phyloP scores from a whole-genome alignment of 169 alveolate genomes.

The Fabrea salina region DNA sequence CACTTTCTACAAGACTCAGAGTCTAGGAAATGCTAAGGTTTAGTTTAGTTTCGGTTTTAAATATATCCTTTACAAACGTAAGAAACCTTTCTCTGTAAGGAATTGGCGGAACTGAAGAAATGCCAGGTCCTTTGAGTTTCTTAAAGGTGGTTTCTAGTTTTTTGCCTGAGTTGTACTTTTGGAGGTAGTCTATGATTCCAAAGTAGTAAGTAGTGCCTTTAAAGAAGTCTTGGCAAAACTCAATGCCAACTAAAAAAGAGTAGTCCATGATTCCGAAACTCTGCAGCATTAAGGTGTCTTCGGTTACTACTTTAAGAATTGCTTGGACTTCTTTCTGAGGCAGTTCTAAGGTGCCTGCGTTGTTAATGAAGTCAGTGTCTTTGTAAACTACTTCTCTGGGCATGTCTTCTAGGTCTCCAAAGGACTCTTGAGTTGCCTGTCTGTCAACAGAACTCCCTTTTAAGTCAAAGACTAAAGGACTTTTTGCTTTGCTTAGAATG shows the following conservation, averaged over 20 bases:
- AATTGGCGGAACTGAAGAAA: neutral
- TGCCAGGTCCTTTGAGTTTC: neutral
- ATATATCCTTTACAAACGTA: neutral
- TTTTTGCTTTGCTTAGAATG: neutral
- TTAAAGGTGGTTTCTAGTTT: neutral
- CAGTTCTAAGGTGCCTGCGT: neutral
- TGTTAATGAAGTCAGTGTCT: neutral
- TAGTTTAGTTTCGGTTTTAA: too few species aligned
- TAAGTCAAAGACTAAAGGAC: neutral
- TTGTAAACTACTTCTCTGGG: neutral
- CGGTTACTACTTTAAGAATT: neutral
- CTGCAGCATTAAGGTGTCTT: neutral
- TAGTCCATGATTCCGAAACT: neutral
- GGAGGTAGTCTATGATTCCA: neutral
- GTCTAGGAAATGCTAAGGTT: too few species aligned
- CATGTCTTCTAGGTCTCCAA: neutral
- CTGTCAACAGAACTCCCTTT: neutral
- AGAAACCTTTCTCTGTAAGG: neutral
- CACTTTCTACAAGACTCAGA: too few species aligned
- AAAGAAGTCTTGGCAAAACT: neutral
- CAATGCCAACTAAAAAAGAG: neutral
- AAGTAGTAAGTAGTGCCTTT: too few species aligned
- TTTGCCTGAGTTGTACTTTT: neutral
- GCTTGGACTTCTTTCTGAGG: neutral
- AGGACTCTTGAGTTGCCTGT: too few species aligned